A percentile compares a stretch with the other conserved stretches of the same genome.
Evolutionary conservation across 2,329 filamentous ascomycete species (phyloP).

Genomic region (Pseudovirgaria hyperparasitica): DNA sequence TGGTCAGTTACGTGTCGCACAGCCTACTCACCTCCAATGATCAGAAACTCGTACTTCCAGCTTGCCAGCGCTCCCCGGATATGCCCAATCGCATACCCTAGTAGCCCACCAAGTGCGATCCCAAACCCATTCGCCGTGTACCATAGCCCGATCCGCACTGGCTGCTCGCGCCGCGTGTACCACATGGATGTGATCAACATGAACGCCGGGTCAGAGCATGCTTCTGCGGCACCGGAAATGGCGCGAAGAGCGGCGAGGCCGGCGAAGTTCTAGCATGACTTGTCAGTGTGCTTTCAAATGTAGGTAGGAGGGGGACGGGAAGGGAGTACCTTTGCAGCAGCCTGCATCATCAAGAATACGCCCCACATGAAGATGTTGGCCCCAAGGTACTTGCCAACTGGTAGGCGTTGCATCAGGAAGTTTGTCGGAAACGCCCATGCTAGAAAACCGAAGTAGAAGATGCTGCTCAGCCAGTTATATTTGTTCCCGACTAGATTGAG

Average conservation of each 20-base stretch:
- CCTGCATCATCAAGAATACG: slow-evolving; percentile 23
- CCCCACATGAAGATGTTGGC: slow-evolving; percentile 48
- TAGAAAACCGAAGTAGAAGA: slow-evolving; percentile 46
- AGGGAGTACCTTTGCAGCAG: slow-evolving; percentile 17
- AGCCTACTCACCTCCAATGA: slow-evolving; percentile 40
- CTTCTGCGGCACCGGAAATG: slow-evolving; percentile 44
- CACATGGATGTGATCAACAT: slow-evolving; percentile 56
- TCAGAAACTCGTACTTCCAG: slow-evolving; percentile 57
- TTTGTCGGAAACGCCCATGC: slow-evolving; percentile 43
- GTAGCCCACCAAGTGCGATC: slow-evolving; percentile 43
- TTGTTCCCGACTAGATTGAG: slow-evolving; percentile 43
- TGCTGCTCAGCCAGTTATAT: slow-evolving; percentile 43
- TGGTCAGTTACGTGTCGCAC: background rate
- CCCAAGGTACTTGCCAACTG: slow-evolving; percentile 38
- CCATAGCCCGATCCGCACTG: slow-evolving; percentile 33
- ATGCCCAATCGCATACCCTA: slow-evolving; percentile 49
- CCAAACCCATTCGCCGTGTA: slow-evolving; percentile 38
- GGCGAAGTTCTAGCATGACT: slow-evolving; percentile 35
- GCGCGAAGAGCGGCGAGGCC: slow-evolving; percentile 44
- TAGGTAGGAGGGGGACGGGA: slow-evolving; percentile 37
- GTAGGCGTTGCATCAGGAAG: slow-evolving; percentile 28
- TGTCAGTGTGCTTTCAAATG: too few relatives aligned
- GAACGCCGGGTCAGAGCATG: slow-evolving; percentile 45
- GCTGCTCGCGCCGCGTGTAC: slow-evolving; percentile 51
- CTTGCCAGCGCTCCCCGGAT: slow-evolving; percentile 43